Base-by-base conservation (phyloP, 352 stramenopile species). In the Phytophthora hybrid region DNA sequence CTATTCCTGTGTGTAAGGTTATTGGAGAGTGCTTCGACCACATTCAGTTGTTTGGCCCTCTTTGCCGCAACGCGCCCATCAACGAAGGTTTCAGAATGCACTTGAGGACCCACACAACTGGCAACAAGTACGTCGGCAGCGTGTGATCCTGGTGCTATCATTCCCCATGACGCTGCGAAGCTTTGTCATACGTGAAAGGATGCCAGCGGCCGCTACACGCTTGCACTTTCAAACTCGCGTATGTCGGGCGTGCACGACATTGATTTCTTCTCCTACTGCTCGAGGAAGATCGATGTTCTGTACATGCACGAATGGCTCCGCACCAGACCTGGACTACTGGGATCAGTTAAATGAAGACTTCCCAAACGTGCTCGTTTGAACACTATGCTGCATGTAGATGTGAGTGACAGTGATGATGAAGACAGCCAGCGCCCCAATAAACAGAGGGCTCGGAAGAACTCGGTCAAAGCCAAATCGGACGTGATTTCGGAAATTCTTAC, bases 221-320 rank as follows among this genome's bases (percentile, higher is more conserved):
- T 46, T 46, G 39, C 46, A 21, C 46, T 53, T 21, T 53, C 46
- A 23, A 53, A 53, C 18, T 53, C 46, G 11, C 46, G 46, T 23
- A 10, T 53, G 9, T 53, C 46, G 13, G 46, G 46, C 46, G 13
- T 53, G 46, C 46, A 53, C 46, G 46, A 53, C 18, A 53, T 19
- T 18, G 46, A 53, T 16, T 46, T 46, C n/a, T 29, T 53, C 46
- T 53, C 46, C 2, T 53, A 21, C n/a, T 53, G 46, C 46, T 53
- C 46, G 18, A 14, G 46, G 46, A 53, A 53, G 26, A 53, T 53
- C 18, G 46, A 53, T 8, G 46, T 53, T 9, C 9, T 23, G 46
- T 53, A 53, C 46, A 53, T 53, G 46, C 46, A 53, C 46, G 46
- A 53, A 21, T 53, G 46, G 46, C 46, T 53, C 11, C 13, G n/a